Percentiles rank a stretch among this genome's conserved stretches.
These are phyloP conservation scores for Pulveroboletus frians DNA, from an alignment of 768 basidiomycete genomes.

Conservation along the genomic window DNA sequence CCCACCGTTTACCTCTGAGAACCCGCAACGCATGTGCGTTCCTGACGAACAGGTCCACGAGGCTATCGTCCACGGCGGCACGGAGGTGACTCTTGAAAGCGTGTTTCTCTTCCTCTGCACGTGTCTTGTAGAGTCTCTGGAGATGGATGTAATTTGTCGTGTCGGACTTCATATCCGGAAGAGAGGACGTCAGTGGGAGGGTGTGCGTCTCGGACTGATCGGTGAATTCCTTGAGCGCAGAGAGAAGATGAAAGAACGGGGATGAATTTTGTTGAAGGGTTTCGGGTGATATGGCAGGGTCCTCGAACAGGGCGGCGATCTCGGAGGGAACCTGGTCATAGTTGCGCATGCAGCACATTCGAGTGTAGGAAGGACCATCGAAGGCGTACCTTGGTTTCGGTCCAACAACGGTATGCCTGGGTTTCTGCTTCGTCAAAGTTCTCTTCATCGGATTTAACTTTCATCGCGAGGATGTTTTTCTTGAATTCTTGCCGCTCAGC, in stretches of 20 bases:
- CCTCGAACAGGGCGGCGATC: constrained; percentile 56
- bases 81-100: constrained; percentile 47
- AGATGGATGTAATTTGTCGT: constrained; percentile 79
- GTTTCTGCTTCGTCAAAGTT: constrained; percentile 94
- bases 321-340: constrained; percentile 57
- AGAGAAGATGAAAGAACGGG: constrained; percentile 75
- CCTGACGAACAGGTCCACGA: constrained; percentile 71
- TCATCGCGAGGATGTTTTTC: constrained; percentile 52
- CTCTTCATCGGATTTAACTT: constrained; percentile 82
- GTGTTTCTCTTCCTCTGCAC: constrained; percentile 65
- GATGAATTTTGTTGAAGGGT: constrained; percentile 42
- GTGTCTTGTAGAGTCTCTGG: constrained; percentile 78
- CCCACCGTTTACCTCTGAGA: constrained; percentile 60
- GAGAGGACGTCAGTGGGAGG: constrained; percentile 77
- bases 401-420: constrained; percentile 82
- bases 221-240: constrained; percentile 63
- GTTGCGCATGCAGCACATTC: neutral
- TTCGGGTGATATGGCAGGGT: constrained; percentile 45
- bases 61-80: constrained; percentile 42
- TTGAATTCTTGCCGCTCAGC: constrained; percentile 81
- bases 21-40: constrained; percentile 72
- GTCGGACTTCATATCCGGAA: constrained; percentile 96
- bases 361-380: neutral
- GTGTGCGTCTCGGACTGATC: constrained; percentile 50
- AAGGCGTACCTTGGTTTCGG: constrained; percentile 39